Evolutionary conservation across 2,329 filamentous ascomycete species (phyloP).

Genomic region (Incumbomyces lentus): DNA sequence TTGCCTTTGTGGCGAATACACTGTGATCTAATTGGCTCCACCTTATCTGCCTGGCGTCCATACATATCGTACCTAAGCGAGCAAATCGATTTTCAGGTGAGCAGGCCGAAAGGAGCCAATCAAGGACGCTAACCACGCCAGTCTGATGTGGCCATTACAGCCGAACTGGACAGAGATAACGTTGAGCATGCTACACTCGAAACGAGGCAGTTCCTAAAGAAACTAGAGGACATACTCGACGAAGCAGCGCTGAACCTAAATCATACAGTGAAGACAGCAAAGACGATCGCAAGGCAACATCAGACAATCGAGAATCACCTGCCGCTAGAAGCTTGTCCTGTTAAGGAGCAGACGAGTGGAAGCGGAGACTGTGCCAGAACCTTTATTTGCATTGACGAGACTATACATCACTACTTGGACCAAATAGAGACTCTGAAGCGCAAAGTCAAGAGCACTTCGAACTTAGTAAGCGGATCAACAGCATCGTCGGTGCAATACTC

Average conservation of each 20-base stretch:
- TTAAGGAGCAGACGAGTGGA: too few relatives aligned
- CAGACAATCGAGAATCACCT: not conserved
- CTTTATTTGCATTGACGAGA: not conserved
- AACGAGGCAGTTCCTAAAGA: not conserved
- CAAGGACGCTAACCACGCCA: too few relatives aligned
- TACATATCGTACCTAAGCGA: not conserved
- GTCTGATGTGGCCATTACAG: too few relatives aligned
- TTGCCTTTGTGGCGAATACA: too few relatives aligned
- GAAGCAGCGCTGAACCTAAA: not conserved
- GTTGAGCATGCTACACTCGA: not conserved
- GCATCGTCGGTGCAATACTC: too few relatives aligned
- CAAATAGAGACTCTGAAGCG: not conserved
- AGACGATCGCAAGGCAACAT: not conserved
- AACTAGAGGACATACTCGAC: not conserved
- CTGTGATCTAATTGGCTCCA: too few relatives aligned
- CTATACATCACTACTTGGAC: not conserved
- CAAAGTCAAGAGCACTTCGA: not conserved
- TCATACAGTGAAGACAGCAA: not conserved
- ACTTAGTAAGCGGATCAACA: not conserved
- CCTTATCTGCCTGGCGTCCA: not conserved
- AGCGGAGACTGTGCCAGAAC: not conserved
- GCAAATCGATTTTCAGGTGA: not conserved
- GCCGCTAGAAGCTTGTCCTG: too few relatives aligned
- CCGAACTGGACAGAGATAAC: not conserved
- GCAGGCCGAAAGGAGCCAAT: not conserved